Conservation (phyloP, 2,329 filamentous ascomycete species). For the Cryphonectria nitschkei region DNA sequence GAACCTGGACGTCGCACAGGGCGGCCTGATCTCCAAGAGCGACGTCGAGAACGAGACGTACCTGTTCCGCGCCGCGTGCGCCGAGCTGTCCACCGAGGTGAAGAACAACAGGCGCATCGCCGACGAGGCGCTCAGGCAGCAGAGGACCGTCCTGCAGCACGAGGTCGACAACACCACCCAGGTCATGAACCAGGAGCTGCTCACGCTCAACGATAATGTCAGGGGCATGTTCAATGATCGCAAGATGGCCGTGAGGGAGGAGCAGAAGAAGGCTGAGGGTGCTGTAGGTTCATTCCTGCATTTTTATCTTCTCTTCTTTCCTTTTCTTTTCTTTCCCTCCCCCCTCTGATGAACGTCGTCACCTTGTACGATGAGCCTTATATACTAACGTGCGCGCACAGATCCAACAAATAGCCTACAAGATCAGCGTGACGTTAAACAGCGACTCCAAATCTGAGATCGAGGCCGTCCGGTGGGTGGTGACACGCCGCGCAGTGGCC, state of each 20-base stretch:
- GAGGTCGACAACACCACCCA: conserved; percentile 93
- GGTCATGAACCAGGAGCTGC: conserved; percentile 79
- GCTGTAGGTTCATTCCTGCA: conserved; percentile 55
- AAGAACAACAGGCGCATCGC: conserved; percentile 75
- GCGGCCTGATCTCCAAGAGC: conserved; percentile 82
- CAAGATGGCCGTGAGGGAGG: conserved; percentile 87
- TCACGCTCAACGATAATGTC: conserved; percentile 84
- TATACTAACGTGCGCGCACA: conserved; percentile 40
- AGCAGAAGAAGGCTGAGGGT: conserved; percentile 83
- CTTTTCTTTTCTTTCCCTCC: too few species aligned
- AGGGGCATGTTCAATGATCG: conserved; percentile 96
- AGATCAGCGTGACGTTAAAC: conserved; percentile 88
- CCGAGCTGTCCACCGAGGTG: conserved; percentile 86
- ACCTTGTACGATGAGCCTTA: neutral
- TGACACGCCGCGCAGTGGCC: conserved; percentile 65
- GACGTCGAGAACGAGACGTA: conserved; percentile 96
- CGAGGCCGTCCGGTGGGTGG: conserved; percentile 86
- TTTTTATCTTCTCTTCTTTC: neutral
- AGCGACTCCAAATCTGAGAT: conserved; percentile 92
- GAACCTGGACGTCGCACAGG: conserved; percentile 80
- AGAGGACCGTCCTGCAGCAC: conserved; percentile 85
- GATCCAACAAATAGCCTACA: conserved; percentile 95
- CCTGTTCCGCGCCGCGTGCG: conserved; percentile 90
- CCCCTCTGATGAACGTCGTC: neutral
- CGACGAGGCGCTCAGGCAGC: conserved; percentile 80